A percentile compares a stretch with the other conserved stretches of the same genome.
Conservation (phyloP, 192 early-diverging fungal genomes). For the Gigaspora rosea region DNA sequence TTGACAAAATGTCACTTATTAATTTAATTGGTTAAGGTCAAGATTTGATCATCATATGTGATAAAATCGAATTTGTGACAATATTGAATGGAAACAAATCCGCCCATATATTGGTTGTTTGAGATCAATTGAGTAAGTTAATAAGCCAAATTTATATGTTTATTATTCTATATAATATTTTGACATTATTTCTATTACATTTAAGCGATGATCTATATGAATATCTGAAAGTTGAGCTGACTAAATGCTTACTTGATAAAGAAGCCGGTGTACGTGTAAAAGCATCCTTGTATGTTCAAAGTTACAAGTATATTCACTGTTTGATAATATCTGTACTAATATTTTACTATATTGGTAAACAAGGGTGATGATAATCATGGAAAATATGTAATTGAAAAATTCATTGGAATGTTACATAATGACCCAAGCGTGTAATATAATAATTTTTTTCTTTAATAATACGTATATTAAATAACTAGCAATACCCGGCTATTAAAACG, state of each 20-base stretch:
- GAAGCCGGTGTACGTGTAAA: slow-evolving; percentile 77
- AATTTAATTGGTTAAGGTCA: too few species aligned
- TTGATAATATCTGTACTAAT: neutral
- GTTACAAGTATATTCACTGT: slow-evolving; percentile 61
- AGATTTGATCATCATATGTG: too few species aligned
- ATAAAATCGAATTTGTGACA: too few species aligned
- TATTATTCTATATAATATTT: neutral
- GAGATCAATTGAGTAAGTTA: slow-evolving; percentile 73
- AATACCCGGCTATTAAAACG: neutral
- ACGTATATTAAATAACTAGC: neutral
- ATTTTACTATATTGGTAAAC: slow-evolving; percentile 3
- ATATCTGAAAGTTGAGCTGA: slow-evolving; percentile 64
- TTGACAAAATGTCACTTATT: too few species aligned
- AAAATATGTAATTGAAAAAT: slow-evolving; percentile 59
- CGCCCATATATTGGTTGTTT: too few species aligned
- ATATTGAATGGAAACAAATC: too few species aligned
- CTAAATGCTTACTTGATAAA: slow-evolving; percentile 77
- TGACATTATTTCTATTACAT: neutral
- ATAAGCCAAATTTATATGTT: neutral
- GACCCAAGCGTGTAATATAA: slow-evolving; percentile 71
- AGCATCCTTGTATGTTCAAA: slow-evolving; percentile 74
- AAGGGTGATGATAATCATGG: slow-evolving; percentile 44
- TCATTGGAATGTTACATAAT: slow-evolving; percentile 67
- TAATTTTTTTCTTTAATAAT: neutral
- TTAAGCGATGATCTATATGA: slow-evolving; percentile 74